These are phyloP conservation scores for Collybiopsis luxurians DNA, from an alignment of 768 basidiomycete genomes.

Conservation along the genomic window DNA sequence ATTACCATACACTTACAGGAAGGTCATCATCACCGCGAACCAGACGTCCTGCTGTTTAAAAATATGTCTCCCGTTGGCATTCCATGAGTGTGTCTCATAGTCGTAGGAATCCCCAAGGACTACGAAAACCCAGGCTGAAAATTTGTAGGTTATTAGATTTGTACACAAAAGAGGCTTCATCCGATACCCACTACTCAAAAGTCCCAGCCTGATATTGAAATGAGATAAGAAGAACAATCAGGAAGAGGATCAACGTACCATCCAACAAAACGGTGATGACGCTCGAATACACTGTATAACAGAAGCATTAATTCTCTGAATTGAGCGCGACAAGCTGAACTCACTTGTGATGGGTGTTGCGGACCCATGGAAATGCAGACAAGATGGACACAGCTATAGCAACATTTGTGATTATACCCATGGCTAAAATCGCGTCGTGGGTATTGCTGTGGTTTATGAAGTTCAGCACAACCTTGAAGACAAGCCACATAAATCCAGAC, in stretches of 20 bases:
- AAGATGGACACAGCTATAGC: constrained; percentile 57
- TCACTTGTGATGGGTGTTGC: constrained; percentile 82
- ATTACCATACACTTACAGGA: constrained; percentile 48
- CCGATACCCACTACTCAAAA: constrained; percentile 47
- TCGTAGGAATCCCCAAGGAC: constrained; percentile 69
- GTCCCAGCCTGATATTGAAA: constrained; percentile 34
- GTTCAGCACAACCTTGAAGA: constrained; percentile 56
- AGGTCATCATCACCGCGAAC: constrained; percentile 72
- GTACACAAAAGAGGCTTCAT: neutral
- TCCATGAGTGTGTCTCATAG: constrained; percentile 52
- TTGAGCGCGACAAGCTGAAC: constrained; percentile 14
- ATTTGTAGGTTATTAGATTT: neutral
- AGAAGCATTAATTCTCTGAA: neutral
- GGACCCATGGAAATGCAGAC: constrained; percentile 76
- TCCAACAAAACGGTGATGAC: constrained; percentile 80
- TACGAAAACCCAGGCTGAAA: constrained; percentile 63
- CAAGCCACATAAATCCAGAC: constrained; percentile 72
- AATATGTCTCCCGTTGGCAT: constrained; percentile 54
- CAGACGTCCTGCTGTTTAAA: constrained; percentile 76
- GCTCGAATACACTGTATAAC: constrained; percentile 63
- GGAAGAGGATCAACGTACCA: constrained; percentile 45
- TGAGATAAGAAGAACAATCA: constrained; percentile 6
- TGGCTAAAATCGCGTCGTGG: constrained; percentile 52
- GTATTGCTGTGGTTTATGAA: constrained; percentile 49
- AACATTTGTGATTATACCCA: constrained; percentile 62